phyloP scores from a whole-genome alignment of 768 basidiomycete species.

The Inosperma sp. region DNA sequence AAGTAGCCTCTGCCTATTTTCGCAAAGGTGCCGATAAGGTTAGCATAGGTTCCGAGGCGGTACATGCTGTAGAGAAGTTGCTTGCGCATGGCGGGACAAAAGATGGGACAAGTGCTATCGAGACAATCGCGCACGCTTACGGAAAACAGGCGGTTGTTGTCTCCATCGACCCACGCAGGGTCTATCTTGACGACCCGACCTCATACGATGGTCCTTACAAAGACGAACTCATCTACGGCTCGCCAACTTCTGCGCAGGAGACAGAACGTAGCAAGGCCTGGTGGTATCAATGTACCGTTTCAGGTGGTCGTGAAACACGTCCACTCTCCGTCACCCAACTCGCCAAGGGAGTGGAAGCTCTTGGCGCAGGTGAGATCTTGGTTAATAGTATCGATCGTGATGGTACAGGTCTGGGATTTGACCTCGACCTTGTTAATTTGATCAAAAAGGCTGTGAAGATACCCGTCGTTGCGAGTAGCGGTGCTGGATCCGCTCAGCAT shows the following conservation, averaged over 20 bases:
- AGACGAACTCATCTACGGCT: conserved; percentile 54
- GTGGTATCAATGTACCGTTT: conserved; percentile 99
- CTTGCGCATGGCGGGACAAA: conserved; percentile 45
- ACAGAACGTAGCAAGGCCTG: conserved; percentile 71
- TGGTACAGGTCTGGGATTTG: conserved; percentile 89
- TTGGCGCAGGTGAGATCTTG: conserved; percentile 94
- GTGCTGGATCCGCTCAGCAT: conserved; percentile 78
- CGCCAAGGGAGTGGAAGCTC: conserved; percentile 80
- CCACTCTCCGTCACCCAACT: conserved; percentile 87
- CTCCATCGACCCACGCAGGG: conserved; percentile 88
- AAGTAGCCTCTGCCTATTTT: conserved; percentile 95
- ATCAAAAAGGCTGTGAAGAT: conserved; percentile 76
- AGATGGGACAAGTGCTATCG: conserved; percentile 82
- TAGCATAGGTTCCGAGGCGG: conserved; percentile 94
- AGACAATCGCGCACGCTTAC: conserved; percentile 85
- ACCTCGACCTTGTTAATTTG: conserved; percentile 73
- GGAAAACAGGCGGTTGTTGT: conserved; percentile 98
- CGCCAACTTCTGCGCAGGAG: conserved; percentile 37
- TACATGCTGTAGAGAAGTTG: conserved; percentile 85
- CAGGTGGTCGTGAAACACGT: conserved; percentile 81
- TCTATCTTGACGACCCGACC: conserved; percentile 59
- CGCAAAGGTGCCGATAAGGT: conserved; percentile 98
- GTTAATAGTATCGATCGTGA: conserved; percentile 97
- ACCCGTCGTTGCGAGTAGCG: conserved; percentile 93
- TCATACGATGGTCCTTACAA: conserved; percentile 67